Base-by-base conservation (phyloP, 202 grass and related monocot genomes). In the Dendrocalamus latiflorus region DNA sequence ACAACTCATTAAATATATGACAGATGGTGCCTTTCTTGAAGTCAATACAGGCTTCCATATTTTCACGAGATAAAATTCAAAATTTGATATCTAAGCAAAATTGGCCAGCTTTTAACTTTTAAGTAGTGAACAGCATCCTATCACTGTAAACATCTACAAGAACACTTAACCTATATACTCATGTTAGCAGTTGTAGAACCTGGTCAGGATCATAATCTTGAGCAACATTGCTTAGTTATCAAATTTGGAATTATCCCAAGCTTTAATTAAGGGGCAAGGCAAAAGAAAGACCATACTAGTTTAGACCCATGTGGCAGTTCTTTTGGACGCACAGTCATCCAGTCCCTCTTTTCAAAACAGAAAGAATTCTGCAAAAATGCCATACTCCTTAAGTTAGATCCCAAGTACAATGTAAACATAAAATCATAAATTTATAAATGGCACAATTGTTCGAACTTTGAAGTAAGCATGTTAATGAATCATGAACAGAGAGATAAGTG, bases 281-380 rank as follows among this genome's bases (percentile, higher is more conserved):
- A n/a, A n/a, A n/a, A n/a, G n/a, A n/a, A n/a, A n/a, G n/a, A n/a
- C n/a, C n/a, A n/a, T n/a, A 36, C 93, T 66, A 95, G 84, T 89
- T 83, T 83, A 72, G 88, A 89, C 49, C 93, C 93, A 75, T 69
- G 74, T 45, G 93, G 93, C 34, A 95, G 74, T 66, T 95, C 93
- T 55, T 89, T 90, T 4, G 69, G 79, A 25, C 47, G 69, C 20
- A 95, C 90, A 59, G 78, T 85, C 90, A 95, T 91, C 90, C 90
- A 95, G 81, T 95, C 93, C 83, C 90, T 89, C 55, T 62, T 95
- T 62, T 95, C 90, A 74, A 92, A 95, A 79, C 72, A 81, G 75
- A 93, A 91, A 77, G 88, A 85, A 54, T 93, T 88, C 93, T 95
- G 84, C 74, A 72, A 78, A n/a, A 85, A 71, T 41, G 9, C 1